These are phyloP conservation scores for Calophaca sinica DNA, from an alignment of 306 rosid genomes.

Conservation along the genomic window DNA sequence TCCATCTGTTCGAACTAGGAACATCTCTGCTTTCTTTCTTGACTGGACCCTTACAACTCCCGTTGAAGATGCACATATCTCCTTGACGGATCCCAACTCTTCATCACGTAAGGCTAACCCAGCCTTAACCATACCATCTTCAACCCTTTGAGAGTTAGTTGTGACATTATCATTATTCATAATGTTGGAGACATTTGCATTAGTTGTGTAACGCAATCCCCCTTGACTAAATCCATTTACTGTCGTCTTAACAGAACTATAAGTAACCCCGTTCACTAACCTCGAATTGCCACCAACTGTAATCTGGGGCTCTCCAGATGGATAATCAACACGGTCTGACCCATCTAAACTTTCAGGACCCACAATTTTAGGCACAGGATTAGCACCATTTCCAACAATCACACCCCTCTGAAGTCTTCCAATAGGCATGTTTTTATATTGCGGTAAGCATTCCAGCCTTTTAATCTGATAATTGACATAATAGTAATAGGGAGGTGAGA, in stretches of 20 bases:
- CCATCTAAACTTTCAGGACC: conserved; percentile 57
- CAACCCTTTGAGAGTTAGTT: conserved; percentile 51
- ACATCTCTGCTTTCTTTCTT: conserved; percentile 99
- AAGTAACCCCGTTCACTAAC: conserved; percentile 49
- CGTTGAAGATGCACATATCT: conserved; percentile 92
- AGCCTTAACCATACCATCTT: conserved; percentile 51
- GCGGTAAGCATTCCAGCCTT: conserved; percentile 53
- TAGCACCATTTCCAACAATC: conserved; percentile 38
- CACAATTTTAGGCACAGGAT: conserved; percentile 45
- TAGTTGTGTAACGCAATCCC: conserved; percentile 39
- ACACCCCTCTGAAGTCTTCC: conserved; percentile 41
- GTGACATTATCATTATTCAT: conserved; percentile 46
- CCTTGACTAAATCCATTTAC: conserved; percentile 58
- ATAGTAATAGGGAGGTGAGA: conserved; percentile 63
- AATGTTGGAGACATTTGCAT: conserved; percentile 41
- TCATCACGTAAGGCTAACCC: conserved; percentile 55
- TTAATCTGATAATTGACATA: conserved; percentile 58
- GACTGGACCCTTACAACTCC: conserved; percentile 99
- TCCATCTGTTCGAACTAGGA: conserved; percentile 96
- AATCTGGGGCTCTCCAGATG: conserved; percentile 50
- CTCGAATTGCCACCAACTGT: conserved; percentile 46
- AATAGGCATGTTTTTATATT: conserved; percentile 51
- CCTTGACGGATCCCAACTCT: conserved; percentile 65
- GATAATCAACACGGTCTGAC: conserved; percentile 46
- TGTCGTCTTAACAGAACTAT: conserved; percentile 53